phyloP scores from a whole-genome alignment of 2,329 filamentous ascomycete species.

The Trichoderma afroharzianum region DNA sequence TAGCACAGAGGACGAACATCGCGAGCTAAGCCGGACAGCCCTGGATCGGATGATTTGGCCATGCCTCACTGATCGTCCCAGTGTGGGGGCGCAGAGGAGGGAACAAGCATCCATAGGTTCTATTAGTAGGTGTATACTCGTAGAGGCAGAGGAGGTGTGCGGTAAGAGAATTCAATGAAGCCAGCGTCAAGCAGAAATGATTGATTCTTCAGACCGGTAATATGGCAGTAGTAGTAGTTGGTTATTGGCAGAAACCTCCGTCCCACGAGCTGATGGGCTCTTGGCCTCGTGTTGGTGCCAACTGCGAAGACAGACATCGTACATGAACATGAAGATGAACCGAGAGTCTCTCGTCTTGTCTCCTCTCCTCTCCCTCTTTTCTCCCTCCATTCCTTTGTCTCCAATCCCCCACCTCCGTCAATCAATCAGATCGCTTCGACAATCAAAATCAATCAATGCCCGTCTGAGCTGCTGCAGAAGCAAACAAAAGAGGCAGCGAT shows the following conservation, averaged over 20 bases:
- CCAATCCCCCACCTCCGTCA: neutral
- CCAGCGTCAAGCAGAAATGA: neutral
- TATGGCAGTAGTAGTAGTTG: neutral
- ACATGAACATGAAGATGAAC: neutral
- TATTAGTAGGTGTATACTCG: neutral
- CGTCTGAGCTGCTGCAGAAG: neutral
- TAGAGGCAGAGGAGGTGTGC: neutral
- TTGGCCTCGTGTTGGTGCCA: neutral
- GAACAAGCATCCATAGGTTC: neutral
- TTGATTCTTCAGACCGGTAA: neutral
- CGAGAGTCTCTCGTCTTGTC: neutral
- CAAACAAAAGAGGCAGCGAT: constrained; percentile 7
- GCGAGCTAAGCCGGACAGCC: neutral
- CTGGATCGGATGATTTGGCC: constrained; percentile 13
- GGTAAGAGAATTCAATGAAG: neutral
- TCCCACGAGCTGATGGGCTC: neutral
- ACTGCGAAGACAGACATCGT: neutral
- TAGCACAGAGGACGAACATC: neutral
- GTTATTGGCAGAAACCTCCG: neutral
- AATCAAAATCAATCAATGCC: neutral
- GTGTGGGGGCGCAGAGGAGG: neutral
- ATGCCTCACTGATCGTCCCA: constrained; percentile 13
- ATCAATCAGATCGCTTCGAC: neutral
- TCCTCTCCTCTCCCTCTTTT: neutral
- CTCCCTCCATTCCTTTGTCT: neutral